Evolutionary conservation across 257 asterid genomes (phyloP), one percentile per base, ranked within the genome.

Genomic region (Przewalskia tangutica): DNA sequence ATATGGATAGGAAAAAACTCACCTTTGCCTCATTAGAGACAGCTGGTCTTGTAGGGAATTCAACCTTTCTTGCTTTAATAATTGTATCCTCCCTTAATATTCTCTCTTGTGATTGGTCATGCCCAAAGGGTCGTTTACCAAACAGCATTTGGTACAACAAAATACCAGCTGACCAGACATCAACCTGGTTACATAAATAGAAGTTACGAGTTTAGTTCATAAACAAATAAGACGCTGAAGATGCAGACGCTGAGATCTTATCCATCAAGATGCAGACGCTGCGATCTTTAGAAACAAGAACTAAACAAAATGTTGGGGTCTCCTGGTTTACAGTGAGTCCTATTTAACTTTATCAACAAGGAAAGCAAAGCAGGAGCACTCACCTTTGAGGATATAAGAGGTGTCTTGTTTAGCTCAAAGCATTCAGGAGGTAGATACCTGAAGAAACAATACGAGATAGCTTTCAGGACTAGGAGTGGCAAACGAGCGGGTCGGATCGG

Each of bases 351-450:
- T 50, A 75, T 50, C 44, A 51, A 27, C 13, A 46, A 71, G 40
- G 55, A 46, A 50, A 75, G 62, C 46, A 75, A 27, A 75, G 62
- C 62, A 23, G 62, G 79, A 75, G 23, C 67, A 75, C 92, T 82
- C 83, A 92, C 99, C 98, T 92, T 96, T 20, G 99, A 96, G 83
- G 99, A 96, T 81, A 96, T 96, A 81, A 94, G 91, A 86, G 99
- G 99, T 76, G 91, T 94, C 92, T 91, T 94, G 92, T 82, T 92
- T 75, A 96, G 94, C 90, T 96, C 99, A 91, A 96, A 96, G 92
- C 99, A 96, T 85, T 96, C 99, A 17, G 99, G 98, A 84, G 99
- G 99, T 84, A 96, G 89, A 85, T 96, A 96, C 99, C 98, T 96
- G 89, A 85, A 83, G 65, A 63, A 34, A 50, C 78, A 42, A 68